Evolutionary conservation across 2,329 filamentous ascomycete genomes (phyloP).

Genomic region (Colletotrichum sp.): DNA sequence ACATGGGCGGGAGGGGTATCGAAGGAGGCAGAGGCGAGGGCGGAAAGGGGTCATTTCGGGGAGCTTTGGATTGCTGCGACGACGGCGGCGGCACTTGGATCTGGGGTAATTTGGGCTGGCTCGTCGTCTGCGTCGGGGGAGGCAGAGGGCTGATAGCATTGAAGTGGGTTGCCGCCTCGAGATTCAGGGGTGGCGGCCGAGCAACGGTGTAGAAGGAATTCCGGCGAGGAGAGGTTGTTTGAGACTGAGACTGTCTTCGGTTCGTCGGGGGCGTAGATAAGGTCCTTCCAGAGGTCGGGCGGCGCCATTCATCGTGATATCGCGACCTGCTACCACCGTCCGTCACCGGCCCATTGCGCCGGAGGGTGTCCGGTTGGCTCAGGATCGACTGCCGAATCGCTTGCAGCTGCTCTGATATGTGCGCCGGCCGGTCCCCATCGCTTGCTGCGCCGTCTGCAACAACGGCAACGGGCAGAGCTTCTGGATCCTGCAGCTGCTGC

Average conservation of each 20-base stretch:
- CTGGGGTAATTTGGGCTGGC: constrained; percentile 15
- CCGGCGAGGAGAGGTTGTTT: constrained; percentile 43
- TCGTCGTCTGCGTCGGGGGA: neutral
- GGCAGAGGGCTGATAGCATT: neutral
- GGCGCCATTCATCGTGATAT: constrained; percentile 35
- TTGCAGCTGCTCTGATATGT: constrained; percentile 37
- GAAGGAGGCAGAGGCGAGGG: constrained; percentile 57
- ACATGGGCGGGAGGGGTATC: constrained; percentile 71
- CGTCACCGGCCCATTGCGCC: constrained; percentile 27
- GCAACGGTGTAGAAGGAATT: constrained; percentile 54
- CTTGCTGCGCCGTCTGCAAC: constrained; percentile 41
- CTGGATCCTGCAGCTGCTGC: constrained; percentile 61
- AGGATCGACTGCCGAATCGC: constrained; percentile 31
- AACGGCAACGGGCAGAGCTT: constrained; percentile 61
- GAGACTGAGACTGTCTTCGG: constrained; percentile 38
- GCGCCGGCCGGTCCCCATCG: constrained; percentile 41
- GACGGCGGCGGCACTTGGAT: constrained; percentile 43
- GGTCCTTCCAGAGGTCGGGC: constrained; percentile 44
- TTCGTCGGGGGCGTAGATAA: constrained; percentile 59
- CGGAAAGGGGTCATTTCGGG: constrained; percentile 32
- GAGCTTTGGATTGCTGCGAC: constrained; percentile 29
- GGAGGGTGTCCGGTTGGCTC: constrained; percentile 29
- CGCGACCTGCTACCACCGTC: constrained; percentile 28
- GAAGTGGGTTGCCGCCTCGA: constrained; percentile 32
- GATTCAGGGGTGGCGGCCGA: constrained; percentile 49